Evolutionary conservation across 2,329 filamentous ascomycete species (phyloP).

Genomic region (Colletotrichum australisinense): DNA sequence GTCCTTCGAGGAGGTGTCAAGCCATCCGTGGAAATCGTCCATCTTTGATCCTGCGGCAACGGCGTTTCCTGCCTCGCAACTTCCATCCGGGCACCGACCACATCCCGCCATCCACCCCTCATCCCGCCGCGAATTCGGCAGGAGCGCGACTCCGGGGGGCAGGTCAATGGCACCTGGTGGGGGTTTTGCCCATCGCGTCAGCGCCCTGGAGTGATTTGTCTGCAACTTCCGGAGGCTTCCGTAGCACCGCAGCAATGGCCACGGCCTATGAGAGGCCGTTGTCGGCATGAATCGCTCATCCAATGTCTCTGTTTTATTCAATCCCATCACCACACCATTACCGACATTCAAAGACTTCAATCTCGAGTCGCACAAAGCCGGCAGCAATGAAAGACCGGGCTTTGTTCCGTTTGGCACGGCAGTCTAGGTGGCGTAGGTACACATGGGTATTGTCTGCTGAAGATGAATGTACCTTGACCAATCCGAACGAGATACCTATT

Average conservation of each 20-base stretch:
- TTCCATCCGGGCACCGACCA: neutral
- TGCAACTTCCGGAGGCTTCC: neutral
- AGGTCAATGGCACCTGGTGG: constrained; percentile 17
- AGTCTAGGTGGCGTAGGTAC: neutral
- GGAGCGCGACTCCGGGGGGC: constrained; percentile 22
- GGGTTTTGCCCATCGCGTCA: constrained; percentile 23
- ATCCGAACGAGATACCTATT: neutral
- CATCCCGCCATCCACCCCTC: constrained; percentile 27
- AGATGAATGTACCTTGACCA: neutral
- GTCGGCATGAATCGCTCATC: constrained; percentile 4
- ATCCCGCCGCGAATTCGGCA: constrained; percentile 21
- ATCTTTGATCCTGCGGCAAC: neutral
- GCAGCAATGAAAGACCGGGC: constrained; percentile 3
- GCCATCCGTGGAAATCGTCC: neutral
- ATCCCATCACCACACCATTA: neutral
- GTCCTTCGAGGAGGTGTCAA: neutral
- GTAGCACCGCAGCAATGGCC: neutral
- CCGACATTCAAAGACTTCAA: neutral
- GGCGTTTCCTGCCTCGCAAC: neutral
- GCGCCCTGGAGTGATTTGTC: constrained; percentile 11
- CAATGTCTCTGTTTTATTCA: constrained; percentile 4
- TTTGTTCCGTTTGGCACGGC: constrained; percentile 8
- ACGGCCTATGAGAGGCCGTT: constrained; percentile 13
- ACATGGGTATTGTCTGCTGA: neutral
- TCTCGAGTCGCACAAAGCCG: constrained; percentile 22